phyloP scores from a whole-genome alignment of 148 eudicot species.

The Fagopyrum tataricum region DNA sequence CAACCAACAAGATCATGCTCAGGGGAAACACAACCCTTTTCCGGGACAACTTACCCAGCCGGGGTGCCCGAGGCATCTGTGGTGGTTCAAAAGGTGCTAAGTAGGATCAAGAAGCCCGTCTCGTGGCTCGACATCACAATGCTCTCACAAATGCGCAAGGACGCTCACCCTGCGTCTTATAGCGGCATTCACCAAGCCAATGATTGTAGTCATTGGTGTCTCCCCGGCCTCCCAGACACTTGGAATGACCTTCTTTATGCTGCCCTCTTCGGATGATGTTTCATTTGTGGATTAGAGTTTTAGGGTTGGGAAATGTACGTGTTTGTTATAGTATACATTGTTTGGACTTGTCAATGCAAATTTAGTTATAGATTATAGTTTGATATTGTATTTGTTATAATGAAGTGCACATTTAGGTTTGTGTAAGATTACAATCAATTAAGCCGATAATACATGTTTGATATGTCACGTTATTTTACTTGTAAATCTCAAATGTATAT shows the following conservation, averaged over 20 bases:
- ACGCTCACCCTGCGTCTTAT: conserved; percentile 49
- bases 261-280: conserved; percentile 14
- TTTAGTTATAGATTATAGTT: neutral
- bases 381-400: neutral
- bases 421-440: conserved; percentile 2
- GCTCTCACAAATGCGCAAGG: conserved; percentile 43
- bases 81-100: conserved; percentile 33
- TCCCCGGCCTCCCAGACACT: conserved; percentile 56
- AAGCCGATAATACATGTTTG: neutral
- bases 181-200: conserved; percentile 22
- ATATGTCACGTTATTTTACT: too few relatives aligned
- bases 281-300: neutral
- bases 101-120: conserved; percentile 26
- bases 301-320: neutral
- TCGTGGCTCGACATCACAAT: conserved; percentile 29
- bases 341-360: conserved; percentile 5
- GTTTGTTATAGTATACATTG: neutral
- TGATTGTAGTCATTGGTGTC: conserved; percentile 73
- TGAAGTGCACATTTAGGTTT: neutral
- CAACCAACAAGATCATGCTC: conserved; percentile 26
- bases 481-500: too few relatives aligned
- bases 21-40: conserved; percentile 26
- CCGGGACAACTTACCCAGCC: conserved; percentile 17
- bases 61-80: conserved; percentile 22
- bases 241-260: conserved; percentile 54